phyloP scores from a whole-genome alignment of 2,329 filamentous ascomycete genomes.

The Sporothrix variecibatus region DNA sequence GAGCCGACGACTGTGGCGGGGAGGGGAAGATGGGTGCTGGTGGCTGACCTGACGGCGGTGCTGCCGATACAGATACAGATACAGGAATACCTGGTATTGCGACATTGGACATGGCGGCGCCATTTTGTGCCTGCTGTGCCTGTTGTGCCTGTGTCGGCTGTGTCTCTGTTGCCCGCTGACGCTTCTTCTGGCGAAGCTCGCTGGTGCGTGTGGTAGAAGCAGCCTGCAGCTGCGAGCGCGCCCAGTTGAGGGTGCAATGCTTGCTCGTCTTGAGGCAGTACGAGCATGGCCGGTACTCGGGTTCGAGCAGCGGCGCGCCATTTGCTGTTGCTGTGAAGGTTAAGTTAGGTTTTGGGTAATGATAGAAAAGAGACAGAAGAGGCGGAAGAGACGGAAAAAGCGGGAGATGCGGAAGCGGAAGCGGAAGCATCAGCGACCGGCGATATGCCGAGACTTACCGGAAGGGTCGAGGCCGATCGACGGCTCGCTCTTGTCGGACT shows the following conservation, averaged over 20 bases:
- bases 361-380: not conserved
- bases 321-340: not conserved
- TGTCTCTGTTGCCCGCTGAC: constrained; percentile 18
- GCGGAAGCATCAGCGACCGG: not conserved
- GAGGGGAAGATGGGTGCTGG: constrained; percentile 9
- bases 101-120: not conserved
- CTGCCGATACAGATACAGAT: not conserved
- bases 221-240: constrained; percentile 30
- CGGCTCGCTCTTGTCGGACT: not conserved
- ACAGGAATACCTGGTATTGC: not conserved
- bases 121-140: not conserved
- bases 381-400: not conserved
- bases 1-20: constrained; percentile 20
- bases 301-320: constrained; percentile 1
- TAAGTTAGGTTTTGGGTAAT: not conserved
- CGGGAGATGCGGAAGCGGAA: not conserved
- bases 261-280: constrained; percentile 35
- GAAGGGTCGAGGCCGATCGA: not conserved
- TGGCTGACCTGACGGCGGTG: not conserved
- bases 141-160: not conserved
- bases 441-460: constrained; percentile 6
- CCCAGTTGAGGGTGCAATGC: constrained; percentile 34
- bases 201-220: constrained; percentile 13
- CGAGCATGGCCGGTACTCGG: constrained; percentile 29
- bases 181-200: constrained; percentile 26